A percentile compares a stretch with the other conserved stretches of the same genome.
Evolutionary conservation across 2,329 filamentous ascomycete species (phyloP).

Genomic region (Didymella exigua): DNA sequence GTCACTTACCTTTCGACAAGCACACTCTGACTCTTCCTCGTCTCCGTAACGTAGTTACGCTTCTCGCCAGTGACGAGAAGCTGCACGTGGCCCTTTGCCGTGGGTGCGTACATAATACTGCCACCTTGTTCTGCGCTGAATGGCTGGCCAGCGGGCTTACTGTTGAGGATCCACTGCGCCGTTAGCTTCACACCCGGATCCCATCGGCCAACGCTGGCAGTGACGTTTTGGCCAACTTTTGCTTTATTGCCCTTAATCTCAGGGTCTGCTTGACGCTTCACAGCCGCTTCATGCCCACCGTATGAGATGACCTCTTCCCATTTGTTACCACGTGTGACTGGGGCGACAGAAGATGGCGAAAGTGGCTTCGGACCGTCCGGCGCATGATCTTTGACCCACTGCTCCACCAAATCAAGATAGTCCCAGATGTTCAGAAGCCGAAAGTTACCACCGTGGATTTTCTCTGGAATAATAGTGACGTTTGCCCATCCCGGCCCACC

Average conservation of each 20-base stretch:
- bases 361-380: constrained; percentile 41
- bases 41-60: constrained; percentile 31
- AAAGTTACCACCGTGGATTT: constrained; percentile 45
- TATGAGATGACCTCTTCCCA: constrained; percentile 43
- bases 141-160: constrained; percentile 24
- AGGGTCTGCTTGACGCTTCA: constrained; percentile 41
- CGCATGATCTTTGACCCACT: constrained; percentile 41
- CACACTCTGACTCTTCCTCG: constrained; percentile 26
- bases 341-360: constrained; percentile 19
- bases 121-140: constrained; percentile 35
- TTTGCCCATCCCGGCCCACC: constrained; percentile 48
- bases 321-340: constrained; percentile 38
- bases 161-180: constrained; percentile 44
- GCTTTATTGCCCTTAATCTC: constrained; percentile 16
- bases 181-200: constrained; percentile 45
- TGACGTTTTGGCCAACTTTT: constrained; percentile 6
- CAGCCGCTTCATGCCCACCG: constrained; percentile 44
- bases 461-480: constrained; percentile 40
- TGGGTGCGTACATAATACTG: constrained; percentile 20
- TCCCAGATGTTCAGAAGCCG: constrained; percentile 39
- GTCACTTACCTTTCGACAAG: neutral
- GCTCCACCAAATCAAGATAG: constrained; percentile 42
- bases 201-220: constrained; percentile 42
- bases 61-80: constrained; percentile 29
- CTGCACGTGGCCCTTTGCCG: constrained; percentile 19